Base-by-base conservation (phyloP, 2,329 filamentous ascomycete genomes). In the Hypoxylon sp. region DNA sequence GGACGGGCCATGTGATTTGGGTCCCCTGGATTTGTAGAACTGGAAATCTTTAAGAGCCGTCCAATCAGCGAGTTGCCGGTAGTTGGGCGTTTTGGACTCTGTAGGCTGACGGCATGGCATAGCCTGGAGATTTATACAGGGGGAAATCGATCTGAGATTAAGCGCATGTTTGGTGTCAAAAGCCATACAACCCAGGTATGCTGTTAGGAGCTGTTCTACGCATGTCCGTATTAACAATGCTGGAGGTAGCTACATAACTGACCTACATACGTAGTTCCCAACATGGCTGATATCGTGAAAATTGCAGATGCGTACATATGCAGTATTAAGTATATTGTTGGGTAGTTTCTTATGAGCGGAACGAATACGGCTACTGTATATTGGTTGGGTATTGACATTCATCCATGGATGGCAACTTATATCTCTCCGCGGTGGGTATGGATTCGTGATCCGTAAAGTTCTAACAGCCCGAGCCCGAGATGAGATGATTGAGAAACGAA, bases 381-480 rank as follows among this genome's bases (percentile, higher is more conserved):
- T n/a, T n/a, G n/a, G n/a, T n/a, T n/a, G n/a, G n/a, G n/a, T n/a
- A n/a, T n/a, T n/a, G n/a, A n/a, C n/a, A n/a, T n/a, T n/a, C n/a
- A n/a, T n/a, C n/a, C n/a, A n/a, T n/a, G n/a, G n/a, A n/a, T n/a
- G n/a, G n/a, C 18, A 38, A 30, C 44, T 58, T 42, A 33, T 54
- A 53, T 53, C 3, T 50, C 32, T 38, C 9, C 26, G 26, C n/a
- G 9, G 24, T n/a, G 44, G 44, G 12, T 28, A 45, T 18, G n/a
- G 54, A 45, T 59, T 57, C 26, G 44, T 48, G 18, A 53, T 49
- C 32, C 61, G 61, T 45, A 64, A 16, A 6, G 33, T 64, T 59
- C 36, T n/a, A 51, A 26, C 32, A 36, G 7, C 30, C 62, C 56
- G 62, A 65, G 14, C 42, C 62, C 56, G 56, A 65, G 62, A 61